These are phyloP conservation scores for Taiwanofungus camphoratus DNA, from an alignment of 1,284 basidiomycete species.

Conservation along the genomic window DNA sequence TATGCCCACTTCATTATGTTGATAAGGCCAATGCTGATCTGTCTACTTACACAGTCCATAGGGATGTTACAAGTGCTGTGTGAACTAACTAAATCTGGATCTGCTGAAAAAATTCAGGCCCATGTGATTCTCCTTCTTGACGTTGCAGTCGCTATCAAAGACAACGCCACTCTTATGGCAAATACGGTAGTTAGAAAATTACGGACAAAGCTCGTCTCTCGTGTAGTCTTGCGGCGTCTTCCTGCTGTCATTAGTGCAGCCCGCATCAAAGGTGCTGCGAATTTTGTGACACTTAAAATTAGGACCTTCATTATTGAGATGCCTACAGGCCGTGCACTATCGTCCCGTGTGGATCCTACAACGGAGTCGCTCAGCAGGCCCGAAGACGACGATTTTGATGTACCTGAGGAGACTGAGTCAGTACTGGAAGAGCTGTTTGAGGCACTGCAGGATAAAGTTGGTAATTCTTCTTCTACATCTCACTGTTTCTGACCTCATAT, in stretches of 20 bases:
- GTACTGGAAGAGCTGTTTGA: constrained; percentile 74
- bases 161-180: constrained; percentile 33
- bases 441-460: constrained; percentile 78
- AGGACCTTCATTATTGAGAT: not conserved
- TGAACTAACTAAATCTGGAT: constrained; percentile 64
- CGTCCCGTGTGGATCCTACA: not conserved
- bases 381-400: constrained; percentile 53
- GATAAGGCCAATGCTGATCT: constrained; percentile 2
- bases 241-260: constrained; percentile 37
- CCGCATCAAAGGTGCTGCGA: constrained; percentile 35
- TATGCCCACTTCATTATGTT: constrained; percentile 28
- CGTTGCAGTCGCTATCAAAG: constrained; percentile 37
- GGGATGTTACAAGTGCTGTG: constrained; percentile 72
- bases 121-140: constrained; percentile 40
- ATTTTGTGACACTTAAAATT: constrained; percentile 5
- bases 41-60: constrained; percentile 42
- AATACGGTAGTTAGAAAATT: constrained; percentile 68
- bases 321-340: constrained; percentile 15
- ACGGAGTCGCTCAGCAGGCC: not conserved
- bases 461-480: constrained; percentile 2
- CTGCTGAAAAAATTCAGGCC: constrained; percentile 47
- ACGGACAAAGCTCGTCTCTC: constrained; percentile 57
- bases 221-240: constrained; percentile 59
- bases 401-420: constrained; percentile 77
- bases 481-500: not conserved